phyloP scores from a whole-genome alignment of 371 early-diverging fungal genomes.

The Mucor racemosus region DNA sequence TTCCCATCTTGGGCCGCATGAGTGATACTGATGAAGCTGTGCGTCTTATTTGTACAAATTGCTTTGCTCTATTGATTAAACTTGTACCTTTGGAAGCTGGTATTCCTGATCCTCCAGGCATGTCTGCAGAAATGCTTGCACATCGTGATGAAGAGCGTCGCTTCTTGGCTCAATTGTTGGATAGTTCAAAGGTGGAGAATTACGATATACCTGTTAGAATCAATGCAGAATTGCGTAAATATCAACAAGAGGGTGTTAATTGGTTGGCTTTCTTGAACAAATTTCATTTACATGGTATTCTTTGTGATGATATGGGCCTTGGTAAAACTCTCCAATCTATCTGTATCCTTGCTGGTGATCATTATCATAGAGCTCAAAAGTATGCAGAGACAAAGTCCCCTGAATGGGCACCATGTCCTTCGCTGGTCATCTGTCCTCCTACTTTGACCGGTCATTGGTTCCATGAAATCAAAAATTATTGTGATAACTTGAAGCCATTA shows the following conservation, averaged over 20 bases:
- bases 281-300: constrained; percentile 95
- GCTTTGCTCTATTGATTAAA: constrained; percentile 94
- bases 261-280: constrained; percentile 98
- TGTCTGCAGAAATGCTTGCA: constrained; percentile 77
- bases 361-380: constrained; percentile 67
- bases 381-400: constrained; percentile 68
- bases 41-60: constrained; percentile 87
- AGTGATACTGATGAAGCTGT: constrained; percentile 91
- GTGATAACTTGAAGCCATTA: constrained; percentile 78
- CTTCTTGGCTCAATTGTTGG: constrained; percentile 92
- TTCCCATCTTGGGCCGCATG: constrained; percentile 98
- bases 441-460: constrained; percentile 98
- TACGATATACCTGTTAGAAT: constrained; percentile 89
- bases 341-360: constrained; percentile 93
- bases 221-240: constrained; percentile 90
- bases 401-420: constrained; percentile 74
- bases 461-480: constrained; percentile 90
- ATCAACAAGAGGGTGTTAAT: constrained; percentile 98
- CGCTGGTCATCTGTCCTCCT: constrained; percentile 97
- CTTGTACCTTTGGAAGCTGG: constrained; percentile 92
- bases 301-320: constrained; percentile 99
- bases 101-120: constrained; percentile 89
- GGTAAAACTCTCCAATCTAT: constrained; percentile 99
- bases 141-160: constrained; percentile 85
- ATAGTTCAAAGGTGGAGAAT: constrained; percentile 83